Base-by-base conservation (phyloP, 371 early-diverging fungal genomes). In the Circinella minor region DNA sequence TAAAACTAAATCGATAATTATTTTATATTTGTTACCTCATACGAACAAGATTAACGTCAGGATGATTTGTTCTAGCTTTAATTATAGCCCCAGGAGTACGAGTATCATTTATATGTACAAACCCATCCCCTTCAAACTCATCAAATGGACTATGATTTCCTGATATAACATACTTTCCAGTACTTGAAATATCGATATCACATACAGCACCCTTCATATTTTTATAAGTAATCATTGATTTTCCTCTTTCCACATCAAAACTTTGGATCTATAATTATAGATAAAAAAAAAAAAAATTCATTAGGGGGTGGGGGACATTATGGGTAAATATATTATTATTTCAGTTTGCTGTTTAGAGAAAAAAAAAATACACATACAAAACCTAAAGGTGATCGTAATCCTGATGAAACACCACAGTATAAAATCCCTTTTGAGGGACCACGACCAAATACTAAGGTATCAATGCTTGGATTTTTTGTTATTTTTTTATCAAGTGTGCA, bases 391-490 rank as follows among this genome's bases (percentile, higher is more conserved):
- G 48, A 20, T 7, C 9, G 4, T 18, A 39, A 37, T 36, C 61
- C 51, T 18, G 72, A 78, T 36, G 65, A 67, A 4, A 79, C 59
- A 10, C 83, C 83, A 11, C 76, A 48, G 47, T 79, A 80, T 7
- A 83, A 61, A 2, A 61, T 60, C 10, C 74, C 61, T 13, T 62
- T 37, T 14, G 77, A 71, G 8, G 69, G 63, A 43, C 72, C 70
- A 27, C 66, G 71, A 0, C 83, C 83, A 73, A 83, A 83, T 20
- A 77, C 76, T 37, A 79, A 51, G 38, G 81, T 78, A 34, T 83
- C 83, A 4, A 77, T 70, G 8, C 66, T 71, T 11, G 77, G 74
- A 11, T 72, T 47, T 8, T n/a, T 13, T 17, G 70, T 65, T 36
- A 69, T 68, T 14, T 64, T 51, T 8, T 27, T 38, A 18, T 69